These are phyloP conservation scores for Monotropa hypopitys DNA, from an alignment of 179 eudicot genomes.

Conservation along the genomic window DNA sequence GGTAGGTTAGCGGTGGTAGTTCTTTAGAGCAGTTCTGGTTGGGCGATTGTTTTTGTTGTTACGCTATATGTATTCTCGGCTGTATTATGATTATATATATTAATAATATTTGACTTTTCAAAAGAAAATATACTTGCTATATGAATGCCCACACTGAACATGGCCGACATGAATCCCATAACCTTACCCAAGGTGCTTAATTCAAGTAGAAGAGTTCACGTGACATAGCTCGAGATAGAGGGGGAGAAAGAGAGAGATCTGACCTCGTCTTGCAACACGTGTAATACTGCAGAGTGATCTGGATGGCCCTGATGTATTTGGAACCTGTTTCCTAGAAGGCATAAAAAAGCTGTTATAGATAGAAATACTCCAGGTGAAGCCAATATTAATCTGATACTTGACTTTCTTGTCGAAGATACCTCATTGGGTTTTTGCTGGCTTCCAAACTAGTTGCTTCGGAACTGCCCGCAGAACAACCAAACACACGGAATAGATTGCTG, in stretches of 20 bases:
- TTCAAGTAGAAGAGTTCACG: not conserved
- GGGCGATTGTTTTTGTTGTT: too few relatives aligned
- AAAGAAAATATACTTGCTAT: too few relatives aligned
- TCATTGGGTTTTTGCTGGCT: constrained; percentile 70
- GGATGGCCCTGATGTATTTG: constrained; percentile 45
- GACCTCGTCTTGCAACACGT: constrained; percentile 53
- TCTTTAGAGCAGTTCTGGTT: too few relatives aligned
- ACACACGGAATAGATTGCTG: constrained; percentile 66
- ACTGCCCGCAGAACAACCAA: constrained; percentile 40
- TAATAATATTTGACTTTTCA: too few relatives aligned
- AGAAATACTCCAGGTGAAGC: not conserved
- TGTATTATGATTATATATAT: too few relatives aligned
- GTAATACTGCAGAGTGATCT: constrained; percentile 51
- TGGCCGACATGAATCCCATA: not conserved
- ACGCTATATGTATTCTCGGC: too few relatives aligned
- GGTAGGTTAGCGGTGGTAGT: too few relatives aligned
- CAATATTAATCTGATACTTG: not conserved
- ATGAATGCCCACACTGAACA: not conserved
- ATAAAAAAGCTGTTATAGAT: not conserved
- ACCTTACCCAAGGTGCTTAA: not conserved
- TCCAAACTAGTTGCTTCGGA: constrained; percentile 52
- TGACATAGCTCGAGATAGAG: not conserved
- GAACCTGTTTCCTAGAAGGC: constrained; percentile 35
- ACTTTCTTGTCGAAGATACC: constrained; percentile 22
- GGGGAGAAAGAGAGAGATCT: constrained; percentile 2